Conservation (phyloP, 495 filamentous ascomycete genomes). For the Astrocystis sublimbata region DNA sequence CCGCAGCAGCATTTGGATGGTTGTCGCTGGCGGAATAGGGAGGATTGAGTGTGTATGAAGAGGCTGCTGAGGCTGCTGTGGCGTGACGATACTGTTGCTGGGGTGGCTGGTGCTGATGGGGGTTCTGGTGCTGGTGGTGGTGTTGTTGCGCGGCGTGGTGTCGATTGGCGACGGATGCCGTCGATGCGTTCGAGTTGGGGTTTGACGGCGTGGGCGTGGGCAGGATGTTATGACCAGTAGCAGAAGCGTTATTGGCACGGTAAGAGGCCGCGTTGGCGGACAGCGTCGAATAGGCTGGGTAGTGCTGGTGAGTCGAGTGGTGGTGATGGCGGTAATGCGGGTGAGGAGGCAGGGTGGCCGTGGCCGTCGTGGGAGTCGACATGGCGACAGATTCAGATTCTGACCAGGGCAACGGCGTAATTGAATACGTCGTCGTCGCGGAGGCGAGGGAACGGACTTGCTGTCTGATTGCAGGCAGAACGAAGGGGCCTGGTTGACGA, state of each 20-base stretch:
- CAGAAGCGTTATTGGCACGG: conserved; percentile 43
- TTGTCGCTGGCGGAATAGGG: conserved; percentile 20
- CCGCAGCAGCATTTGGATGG: conserved; percentile 40
- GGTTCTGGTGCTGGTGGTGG: conserved; percentile 24
- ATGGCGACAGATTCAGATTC: conserved; percentile 45
- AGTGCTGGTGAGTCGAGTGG: conserved; percentile 70
- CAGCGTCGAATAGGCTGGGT: conserved; percentile 47
- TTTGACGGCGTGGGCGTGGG: conserved; percentile 48
- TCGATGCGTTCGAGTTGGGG: conserved; percentile 51
- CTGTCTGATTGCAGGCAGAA: conserved; percentile 1
- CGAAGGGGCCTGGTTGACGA: no score
- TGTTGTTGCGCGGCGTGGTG: conserved; percentile 37
- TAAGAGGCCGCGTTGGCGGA: conserved; percentile 46
- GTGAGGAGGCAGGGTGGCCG: conserved; percentile 72
- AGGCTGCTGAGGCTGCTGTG: conserved; percentile 28
- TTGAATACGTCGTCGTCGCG: conserved; percentile 3
- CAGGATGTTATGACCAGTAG: conserved; percentile 37
- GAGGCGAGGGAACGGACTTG: conserved; percentile 5
- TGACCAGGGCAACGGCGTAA: conserved; percentile 11
- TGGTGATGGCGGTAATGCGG: conserved; percentile 54
- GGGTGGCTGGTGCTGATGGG: conserved; percentile 30
- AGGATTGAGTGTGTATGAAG: conserved; percentile 35
- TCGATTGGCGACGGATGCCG: conserved; percentile 35
- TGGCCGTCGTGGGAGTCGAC: conserved; percentile 84
- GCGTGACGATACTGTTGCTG: conserved; percentile 6